Percentiles rank a stretch among this genome's conserved stretches.
phyloP scores from a whole-genome alignment of 257 asterid species.

The Coffea eugenioides region DNA sequence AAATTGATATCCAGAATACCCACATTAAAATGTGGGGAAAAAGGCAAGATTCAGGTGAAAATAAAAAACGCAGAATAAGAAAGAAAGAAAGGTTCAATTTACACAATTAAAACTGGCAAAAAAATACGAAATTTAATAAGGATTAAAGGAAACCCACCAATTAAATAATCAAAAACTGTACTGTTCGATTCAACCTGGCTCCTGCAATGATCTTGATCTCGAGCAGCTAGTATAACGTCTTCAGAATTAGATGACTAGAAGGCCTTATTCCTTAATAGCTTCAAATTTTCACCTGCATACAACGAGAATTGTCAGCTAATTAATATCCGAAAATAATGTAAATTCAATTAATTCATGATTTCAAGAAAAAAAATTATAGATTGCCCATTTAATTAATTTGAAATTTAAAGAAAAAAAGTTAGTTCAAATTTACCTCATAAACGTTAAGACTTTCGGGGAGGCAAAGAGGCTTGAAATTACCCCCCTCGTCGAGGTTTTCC shows the following conservation, averaged over 20 bases:
- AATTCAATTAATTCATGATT: not conserved
- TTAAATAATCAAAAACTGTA: slow-evolving; percentile 2
- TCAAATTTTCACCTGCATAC: slow-evolving; percentile 17
- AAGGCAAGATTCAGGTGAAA: not conserved
- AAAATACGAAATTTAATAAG: not conserved
- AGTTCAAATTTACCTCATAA: not conserved
- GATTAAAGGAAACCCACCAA: slow-evolving; percentile 17
- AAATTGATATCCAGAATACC: not conserved
- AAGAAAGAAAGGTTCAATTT: not conserved
- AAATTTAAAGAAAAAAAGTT: not conserved
- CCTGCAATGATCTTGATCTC: slow-evolving; percentile 23
- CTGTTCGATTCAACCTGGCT: slow-evolving; percentile 7
- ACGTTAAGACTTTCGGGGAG: slow-evolving; percentile 5
- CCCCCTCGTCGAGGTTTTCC: slow-evolving; percentile 7
- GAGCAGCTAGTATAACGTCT: not conserved
- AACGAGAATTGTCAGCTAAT: slow-evolving; percentile 17
- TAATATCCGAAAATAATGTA: not conserved
- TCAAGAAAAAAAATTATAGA: not conserved
- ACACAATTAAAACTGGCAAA: not conserved
- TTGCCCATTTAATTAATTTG: not conserved
- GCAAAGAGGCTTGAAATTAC: slow-evolving; percentile 13
- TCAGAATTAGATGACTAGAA: slow-evolving; percentile 7
- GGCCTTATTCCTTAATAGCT: not conserved
- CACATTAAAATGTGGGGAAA: not conserved
- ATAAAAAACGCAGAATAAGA: not conserved